phyloP scores from a whole-genome alignment of 2,329 filamentous ascomycete species.

The Mycosphaerelloides madeirae region DNA sequence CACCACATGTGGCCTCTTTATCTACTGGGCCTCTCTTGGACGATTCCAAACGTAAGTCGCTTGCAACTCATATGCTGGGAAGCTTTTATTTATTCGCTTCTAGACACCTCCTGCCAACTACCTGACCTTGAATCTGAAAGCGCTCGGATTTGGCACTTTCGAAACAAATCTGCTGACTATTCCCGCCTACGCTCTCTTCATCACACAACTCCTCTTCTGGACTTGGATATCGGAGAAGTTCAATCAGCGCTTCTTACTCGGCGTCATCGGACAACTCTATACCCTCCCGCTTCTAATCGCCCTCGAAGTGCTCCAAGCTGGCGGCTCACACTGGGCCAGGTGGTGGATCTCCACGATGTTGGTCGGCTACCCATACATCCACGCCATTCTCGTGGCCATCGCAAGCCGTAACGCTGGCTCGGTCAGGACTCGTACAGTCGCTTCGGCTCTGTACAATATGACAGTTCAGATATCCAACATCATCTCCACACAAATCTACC shows the following conservation, averaged over 20 bases:
- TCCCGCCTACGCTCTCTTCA: conserved; percentile 45
- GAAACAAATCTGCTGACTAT: conserved; percentile 40
- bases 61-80: not conserved
- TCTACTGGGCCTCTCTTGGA: conserved; percentile 34
- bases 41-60: conserved; percentile 7
- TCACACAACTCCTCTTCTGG: not conserved
- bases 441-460: conserved; percentile 59
- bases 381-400: conserved; percentile 58
- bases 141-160: conserved; percentile 39
- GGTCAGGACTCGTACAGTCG: conserved; percentile 58
- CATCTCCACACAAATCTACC: conserved; percentile 45
- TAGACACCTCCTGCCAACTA: conserved; percentile 36
- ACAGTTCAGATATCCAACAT: conserved; percentile 39
- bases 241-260: conserved; percentile 50
- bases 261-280: conserved; percentile 39
- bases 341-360: conserved; percentile 38
- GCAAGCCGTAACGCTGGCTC: conserved; percentile 59
- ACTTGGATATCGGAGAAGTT: conserved; percentile 48
- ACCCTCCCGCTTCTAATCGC: conserved; percentile 39
- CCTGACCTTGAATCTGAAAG: conserved; percentile 37
- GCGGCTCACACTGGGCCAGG: conserved; percentile 34
- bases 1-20: conserved; percentile 56
- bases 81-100: conserved; percentile 18
- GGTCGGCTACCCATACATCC: conserved; percentile 40
- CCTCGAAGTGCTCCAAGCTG: conserved; percentile 32